phyloP scores from a whole-genome alignment of 2,329 filamentous ascomycete species.

The Clathrospora elynae region DNA sequence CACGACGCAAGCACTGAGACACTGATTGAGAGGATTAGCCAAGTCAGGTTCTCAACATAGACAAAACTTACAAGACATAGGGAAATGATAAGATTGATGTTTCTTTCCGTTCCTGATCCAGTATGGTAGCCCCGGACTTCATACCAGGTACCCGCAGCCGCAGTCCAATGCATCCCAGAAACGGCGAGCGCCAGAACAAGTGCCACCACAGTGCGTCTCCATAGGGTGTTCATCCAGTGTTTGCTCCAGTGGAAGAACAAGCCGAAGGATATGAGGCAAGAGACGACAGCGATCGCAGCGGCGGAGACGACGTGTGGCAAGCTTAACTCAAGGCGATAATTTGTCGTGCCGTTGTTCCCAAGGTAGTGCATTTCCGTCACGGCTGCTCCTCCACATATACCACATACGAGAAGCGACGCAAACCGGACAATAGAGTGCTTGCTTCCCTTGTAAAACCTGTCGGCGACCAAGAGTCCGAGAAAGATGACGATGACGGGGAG shows the following conservation, averaged over 20 bases:
- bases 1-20: constrained; percentile 48
- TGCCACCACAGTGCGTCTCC: constrained; percentile 71
- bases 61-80: constrained; percentile 65
- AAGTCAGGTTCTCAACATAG: constrained; percentile 64
- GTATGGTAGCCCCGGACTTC: constrained; percentile 57
- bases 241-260: constrained; percentile 79
- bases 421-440: constrained; percentile 33
- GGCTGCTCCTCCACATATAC: constrained; percentile 71
- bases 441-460: constrained; percentile 43
- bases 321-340: constrained; percentile 71
- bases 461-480: constrained; percentile 72
- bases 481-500: constrained; percentile 77
- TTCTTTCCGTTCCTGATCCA: constrained; percentile 53
- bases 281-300: constrained; percentile 71
- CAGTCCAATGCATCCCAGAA: constrained; percentile 88
- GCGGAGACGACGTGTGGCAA: constrained; percentile 68
- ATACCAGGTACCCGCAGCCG: constrained; percentile 72
- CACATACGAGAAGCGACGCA: constrained; percentile 59
- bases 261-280: constrained; percentile 70
- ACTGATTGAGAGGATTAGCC: constrained; percentile 60
- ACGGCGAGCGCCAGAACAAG: constrained; percentile 73
- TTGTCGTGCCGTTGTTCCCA: constrained; percentile 80
- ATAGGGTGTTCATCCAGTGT: constrained; percentile 78
- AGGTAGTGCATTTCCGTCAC: constrained; percentile 88
- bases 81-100: constrained; percentile 74